Evolutionary conservation across 164 flowering plant genomes (phyloP), one percentile per base, ranked within the genome.

Genomic region (Vitis cinerea): DNA sequence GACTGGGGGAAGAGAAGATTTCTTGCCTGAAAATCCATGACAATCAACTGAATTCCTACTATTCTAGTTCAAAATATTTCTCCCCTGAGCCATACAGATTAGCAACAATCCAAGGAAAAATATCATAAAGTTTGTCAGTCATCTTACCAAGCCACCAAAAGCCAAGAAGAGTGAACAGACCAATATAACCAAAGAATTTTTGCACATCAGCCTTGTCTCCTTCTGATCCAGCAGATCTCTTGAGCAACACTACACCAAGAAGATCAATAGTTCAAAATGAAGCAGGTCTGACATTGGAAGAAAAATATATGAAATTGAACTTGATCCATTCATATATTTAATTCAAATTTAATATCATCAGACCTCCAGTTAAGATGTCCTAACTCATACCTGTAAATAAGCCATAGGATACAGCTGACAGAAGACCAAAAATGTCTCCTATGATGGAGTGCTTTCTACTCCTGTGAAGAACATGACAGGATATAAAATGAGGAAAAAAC

Each of bases 91-190:
- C 15, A 30, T 53, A 53, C 2, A 53, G n/a, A 56, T 56, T 56
- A 13, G 29, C 59, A 56, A 51, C 13, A 58, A 2, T 10, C 12
- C 13, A 72, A 10, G 53, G 55, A 9, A 54, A 0, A 66, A 61
- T 17, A 49, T 12, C 8, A 37, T 9, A 23, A 57, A 2, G 11
- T n/a, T 48, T n/a, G 10, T 29, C 44, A 8, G 30, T 64, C 19
- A 19, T 16, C 83, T 81, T 78, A 89, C 89, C 81, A 14, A 89
- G 84, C 91, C 93, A 89, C 91, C 93, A 87, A 68, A 87, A 81
- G 68, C 87, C 83, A 56, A 89, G 59, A 67, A 88, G 77, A 16
- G 83, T 70, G 61, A 87, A 85, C 59, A 89, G 77, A 52, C 93
- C 91, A 19, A 87, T 79, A 71, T 80, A 89, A 53, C 91, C 93